Conservation (phyloP, 179 eudicot genomes). For the Sideroxylon spinosum region DNA sequence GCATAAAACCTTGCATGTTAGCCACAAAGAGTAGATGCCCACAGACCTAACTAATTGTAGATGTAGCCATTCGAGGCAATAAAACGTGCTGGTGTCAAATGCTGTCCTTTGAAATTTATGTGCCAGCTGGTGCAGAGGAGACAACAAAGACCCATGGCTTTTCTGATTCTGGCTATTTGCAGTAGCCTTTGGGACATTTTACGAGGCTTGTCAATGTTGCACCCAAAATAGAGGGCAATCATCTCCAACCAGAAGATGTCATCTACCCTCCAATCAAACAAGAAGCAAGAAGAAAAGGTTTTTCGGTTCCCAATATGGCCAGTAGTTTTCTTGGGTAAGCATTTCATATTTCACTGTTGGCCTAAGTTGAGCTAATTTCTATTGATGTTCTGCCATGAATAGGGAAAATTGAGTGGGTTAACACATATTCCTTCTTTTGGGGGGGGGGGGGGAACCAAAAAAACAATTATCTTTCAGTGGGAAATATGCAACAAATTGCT, state of each 20-base stretch:
- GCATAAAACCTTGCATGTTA: not conserved
- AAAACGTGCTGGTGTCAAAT: not conserved
- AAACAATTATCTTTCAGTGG: too few species aligned
- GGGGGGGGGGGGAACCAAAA: too few species aligned
- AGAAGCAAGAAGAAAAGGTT: not conserved
- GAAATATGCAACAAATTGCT: too few species aligned
- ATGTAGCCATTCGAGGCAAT: not conserved
- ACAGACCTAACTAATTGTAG: not conserved
- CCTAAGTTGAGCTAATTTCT: not conserved
- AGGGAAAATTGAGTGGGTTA: not conserved
- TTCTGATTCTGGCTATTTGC: not conserved
- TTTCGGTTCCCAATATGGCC: not conserved
- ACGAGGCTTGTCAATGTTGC: not conserved
- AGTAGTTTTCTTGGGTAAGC: not conserved
- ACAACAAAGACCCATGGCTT: not conserved
- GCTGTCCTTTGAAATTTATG: not conserved
- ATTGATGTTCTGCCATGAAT: not conserved
- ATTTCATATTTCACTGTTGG: not conserved
- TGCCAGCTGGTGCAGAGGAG: not conserved
- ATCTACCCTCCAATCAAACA: not conserved
- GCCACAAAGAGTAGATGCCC: not conserved
- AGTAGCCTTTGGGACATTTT: not conserved
- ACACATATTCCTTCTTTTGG: not conserved
- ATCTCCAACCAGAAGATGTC: not conserved
- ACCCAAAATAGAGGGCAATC: not conserved